phyloP scores from a whole-genome alignment of 2,329 filamentous ascomycete genomes.

The Exophiala alcalophila region DNA sequence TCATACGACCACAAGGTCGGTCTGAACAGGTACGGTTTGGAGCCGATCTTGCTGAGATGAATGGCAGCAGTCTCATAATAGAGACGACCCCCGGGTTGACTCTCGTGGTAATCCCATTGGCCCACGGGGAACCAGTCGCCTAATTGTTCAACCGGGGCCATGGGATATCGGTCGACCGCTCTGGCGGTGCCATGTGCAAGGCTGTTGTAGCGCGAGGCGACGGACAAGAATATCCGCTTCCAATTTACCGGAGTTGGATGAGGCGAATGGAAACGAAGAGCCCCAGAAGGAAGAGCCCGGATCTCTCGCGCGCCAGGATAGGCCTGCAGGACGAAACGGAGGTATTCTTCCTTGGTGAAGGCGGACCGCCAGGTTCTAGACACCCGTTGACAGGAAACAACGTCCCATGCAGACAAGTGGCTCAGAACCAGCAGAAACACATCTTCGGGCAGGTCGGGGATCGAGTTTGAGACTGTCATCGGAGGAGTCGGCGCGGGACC shows the following conservation, averaged over 20 bases:
- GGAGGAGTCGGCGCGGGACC: not conserved
- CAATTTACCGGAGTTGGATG: constrained; percentile 6
- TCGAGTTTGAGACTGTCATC: constrained; percentile 1
- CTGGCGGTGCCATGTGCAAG: constrained; percentile 50
- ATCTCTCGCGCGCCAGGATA: constrained; percentile 56
- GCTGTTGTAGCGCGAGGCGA: constrained; percentile 56
- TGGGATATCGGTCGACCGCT: constrained; percentile 45
- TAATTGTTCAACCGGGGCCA: constrained; percentile 38
- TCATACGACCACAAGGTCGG: constrained; percentile 55
- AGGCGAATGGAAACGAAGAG: constrained; percentile 13
- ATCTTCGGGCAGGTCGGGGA: constrained; percentile 52
- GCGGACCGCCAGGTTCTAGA: constrained; percentile 49
- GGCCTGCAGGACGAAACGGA: constrained; percentile 48
- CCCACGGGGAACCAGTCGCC: constrained; percentile 41
- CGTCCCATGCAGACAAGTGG: constrained; percentile 51
- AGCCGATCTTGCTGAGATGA: constrained; percentile 23
- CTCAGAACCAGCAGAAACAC: constrained; percentile 56
- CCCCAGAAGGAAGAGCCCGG: constrained; percentile 32
- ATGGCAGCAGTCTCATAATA: constrained; percentile 29
- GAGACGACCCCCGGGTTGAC: constrained; percentile 30
- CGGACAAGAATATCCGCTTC: constrained; percentile 25
- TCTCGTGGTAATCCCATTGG: constrained; percentile 43
- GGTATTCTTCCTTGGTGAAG: constrained; percentile 50
- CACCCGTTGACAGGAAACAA: constrained; percentile 53
- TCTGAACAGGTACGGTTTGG: constrained; percentile 36